A percentile compares a stretch with the other conserved stretches of the same genome.
Evolutionary conservation across 1,139 yeast species (phyloP).

Genomic region (Scheffersomyces parashehatae): DNA sequence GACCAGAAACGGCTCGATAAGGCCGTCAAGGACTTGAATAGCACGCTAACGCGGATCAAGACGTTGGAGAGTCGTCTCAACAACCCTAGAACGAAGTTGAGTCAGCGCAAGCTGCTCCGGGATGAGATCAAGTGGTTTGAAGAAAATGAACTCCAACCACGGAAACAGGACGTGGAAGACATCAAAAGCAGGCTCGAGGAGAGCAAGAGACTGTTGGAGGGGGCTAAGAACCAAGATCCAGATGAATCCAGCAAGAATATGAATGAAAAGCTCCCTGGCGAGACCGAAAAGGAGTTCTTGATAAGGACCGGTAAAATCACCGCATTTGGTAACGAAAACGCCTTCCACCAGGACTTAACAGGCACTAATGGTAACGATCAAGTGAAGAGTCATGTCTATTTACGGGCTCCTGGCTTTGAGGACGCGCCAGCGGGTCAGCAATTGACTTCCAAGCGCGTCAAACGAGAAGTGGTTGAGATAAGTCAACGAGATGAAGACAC

Average conservation of each 20-base stretch:
- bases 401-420: constrained; percentile 42
- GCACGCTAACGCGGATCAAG: constrained; percentile 43
- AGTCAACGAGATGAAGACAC: constrained; percentile 12
- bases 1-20: constrained; percentile 76
- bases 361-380: constrained; percentile 8
- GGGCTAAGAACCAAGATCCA: constrained; percentile 6
- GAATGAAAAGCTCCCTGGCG: constrained; percentile 53
- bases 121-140: constrained; percentile 57
- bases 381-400: constrained; percentile 31
- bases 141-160: constrained; percentile 51
- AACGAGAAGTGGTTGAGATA: constrained; percentile 6
- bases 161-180: constrained; percentile 63
- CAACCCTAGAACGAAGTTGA: constrained; percentile 61
- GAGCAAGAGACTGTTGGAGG: constrained; percentile 21
- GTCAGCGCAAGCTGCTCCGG: constrained; percentile 57
- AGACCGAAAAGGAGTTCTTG: constrained; percentile 74
- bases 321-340: constrained; percentile 78
- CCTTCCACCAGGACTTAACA: constrained; percentile 38
- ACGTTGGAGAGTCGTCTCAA: constrained; percentile 49
- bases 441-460: not conserved
- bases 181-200: constrained; percentile 56
- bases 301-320: constrained; percentile 91
- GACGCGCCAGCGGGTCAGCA: constrained; percentile 2
- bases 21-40: constrained; percentile 49
- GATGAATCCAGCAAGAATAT: constrained; percentile 2